Evolutionary conservation across 169 alveolate genomes (phyloP).

Genomic region (Perkinsus chesapeaki): DNA sequence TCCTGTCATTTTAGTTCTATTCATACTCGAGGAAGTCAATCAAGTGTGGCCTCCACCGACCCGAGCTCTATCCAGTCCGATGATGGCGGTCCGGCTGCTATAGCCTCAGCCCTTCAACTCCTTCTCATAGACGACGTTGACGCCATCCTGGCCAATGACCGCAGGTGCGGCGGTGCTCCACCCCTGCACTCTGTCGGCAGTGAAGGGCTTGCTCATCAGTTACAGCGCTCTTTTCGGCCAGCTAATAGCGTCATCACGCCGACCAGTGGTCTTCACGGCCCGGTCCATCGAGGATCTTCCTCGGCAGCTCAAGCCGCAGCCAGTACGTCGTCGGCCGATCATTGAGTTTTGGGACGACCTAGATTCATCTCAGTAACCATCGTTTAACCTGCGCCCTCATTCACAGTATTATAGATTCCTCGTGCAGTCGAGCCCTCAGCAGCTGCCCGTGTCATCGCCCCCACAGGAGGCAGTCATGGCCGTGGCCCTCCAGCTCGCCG

Average conservation of each 20-base stretch:
- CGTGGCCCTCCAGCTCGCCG: not conserved
- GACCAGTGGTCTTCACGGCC: conserved; percentile 1
- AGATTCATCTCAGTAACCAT: not conserved
- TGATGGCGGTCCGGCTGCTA: not conserved
- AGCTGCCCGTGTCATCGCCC: not conserved
- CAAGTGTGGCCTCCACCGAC: not conserved
- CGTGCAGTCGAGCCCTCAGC: not conserved
- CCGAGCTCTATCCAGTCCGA: too few species aligned
- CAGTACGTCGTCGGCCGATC: not conserved
- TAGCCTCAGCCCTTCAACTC: not conserved
- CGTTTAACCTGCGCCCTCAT: not conserved
- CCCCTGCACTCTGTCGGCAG: not conserved
- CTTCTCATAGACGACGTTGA: not conserved
- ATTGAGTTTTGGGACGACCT: not conserved
- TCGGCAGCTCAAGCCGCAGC: not conserved
- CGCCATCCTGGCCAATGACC: not conserved
- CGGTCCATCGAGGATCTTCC: not conserved
- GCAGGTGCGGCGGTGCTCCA: not conserved
- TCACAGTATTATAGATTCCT: not conserved
- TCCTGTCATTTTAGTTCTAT: not conserved
- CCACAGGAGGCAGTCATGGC: not conserved
- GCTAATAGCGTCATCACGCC: not conserved
- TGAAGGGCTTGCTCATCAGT: too few species aligned
- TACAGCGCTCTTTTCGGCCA: not conserved
- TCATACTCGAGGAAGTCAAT: not conserved